Conservation (phyloP, 306 rosid species). For the Mucuna pruriens region DNA sequence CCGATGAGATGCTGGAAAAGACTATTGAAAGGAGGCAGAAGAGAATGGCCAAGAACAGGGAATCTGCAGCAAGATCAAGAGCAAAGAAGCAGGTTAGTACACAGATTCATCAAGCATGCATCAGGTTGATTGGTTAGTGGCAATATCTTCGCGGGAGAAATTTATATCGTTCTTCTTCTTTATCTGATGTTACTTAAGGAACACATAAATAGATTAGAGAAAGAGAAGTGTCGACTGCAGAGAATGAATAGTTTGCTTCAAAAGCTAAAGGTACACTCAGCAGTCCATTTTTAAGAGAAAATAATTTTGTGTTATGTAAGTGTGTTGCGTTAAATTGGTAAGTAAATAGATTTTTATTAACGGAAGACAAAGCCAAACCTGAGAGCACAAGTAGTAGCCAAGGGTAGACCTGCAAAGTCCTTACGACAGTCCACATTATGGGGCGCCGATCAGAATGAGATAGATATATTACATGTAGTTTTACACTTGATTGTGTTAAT, state of each 20-base stretch:
- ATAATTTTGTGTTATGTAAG: not conserved
- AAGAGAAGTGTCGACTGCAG: conserved; percentile 42
- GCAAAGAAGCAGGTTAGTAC: conserved; percentile 71
- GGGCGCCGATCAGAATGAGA: no score
- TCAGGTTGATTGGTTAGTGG: not conserved
- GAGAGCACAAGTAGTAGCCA: no score
- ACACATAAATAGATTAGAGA: conserved; percentile 53
- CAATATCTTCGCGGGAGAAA: not conserved
- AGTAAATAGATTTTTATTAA: no score
- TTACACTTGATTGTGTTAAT: no score
- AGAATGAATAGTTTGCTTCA: conserved; percentile 43
- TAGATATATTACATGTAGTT: no score
- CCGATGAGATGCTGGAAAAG: conserved; percentile 52
- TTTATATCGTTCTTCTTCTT: conserved; percentile 8
- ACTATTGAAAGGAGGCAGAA: conserved; percentile 57
- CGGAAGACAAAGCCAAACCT: no score
- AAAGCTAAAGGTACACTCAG: conserved; percentile 54
- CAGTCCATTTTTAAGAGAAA: not conserved
- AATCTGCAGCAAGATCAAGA: conserved; percentile 78
- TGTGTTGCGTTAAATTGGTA: no score
- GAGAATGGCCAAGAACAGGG: conserved; percentile 74
- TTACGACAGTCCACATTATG: no score
- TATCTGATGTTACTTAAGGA: conserved; percentile 49
- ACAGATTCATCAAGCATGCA: not conserved
- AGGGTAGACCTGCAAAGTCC: no score